phyloP scores from a whole-genome alignment of 2,329 filamentous ascomycete genomes.

The Ceratocystiopsis minuta region DNA sequence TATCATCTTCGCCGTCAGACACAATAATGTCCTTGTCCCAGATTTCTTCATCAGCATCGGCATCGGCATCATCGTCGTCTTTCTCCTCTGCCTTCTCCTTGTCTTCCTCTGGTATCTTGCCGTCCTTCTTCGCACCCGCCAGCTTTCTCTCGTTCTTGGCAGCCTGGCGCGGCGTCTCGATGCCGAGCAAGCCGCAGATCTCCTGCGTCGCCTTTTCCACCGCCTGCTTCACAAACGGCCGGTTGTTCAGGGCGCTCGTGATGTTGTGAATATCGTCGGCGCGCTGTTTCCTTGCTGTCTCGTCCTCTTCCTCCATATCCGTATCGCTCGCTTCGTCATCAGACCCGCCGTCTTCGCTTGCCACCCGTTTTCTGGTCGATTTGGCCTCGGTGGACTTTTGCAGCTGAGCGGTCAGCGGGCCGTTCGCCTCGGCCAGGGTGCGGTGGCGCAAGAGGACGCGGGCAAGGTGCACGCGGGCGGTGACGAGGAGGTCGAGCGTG shows the following conservation, averaged over 20 bases:
- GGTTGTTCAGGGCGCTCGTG: constrained; percentile 37
- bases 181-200: constrained; percentile 29
- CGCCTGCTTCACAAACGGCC: constrained; percentile 29
- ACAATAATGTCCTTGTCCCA: background rate
- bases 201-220: constrained; percentile 29
- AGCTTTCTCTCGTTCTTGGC: constrained; percentile 10
- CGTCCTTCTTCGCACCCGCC: background rate
- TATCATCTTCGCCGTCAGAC: constrained; percentile 12
- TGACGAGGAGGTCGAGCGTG: constrained; percentile 39
- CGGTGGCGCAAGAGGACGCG: constrained; percentile 36
- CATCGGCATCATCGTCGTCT: too few species aligned
- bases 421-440: constrained; percentile 29
- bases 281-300: too few species aligned
- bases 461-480: constrained; percentile 36
- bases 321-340: background rate
- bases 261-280: constrained; percentile 41
- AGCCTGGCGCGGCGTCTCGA: constrained; percentile 21
- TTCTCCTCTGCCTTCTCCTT: background rate
- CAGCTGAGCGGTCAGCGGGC: constrained; percentile 18
- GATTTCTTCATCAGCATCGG: too few species aligned
- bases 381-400: constrained; percentile 24
- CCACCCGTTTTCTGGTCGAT: constrained; percentile 21
- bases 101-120: background rate
- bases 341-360: background rate
- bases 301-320: background rate